A percentile compares a stretch with the other conserved stretches of the same genome.
These are phyloP conservation scores for Exutisphaerella laricina DNA, from an alignment of 2,329 filamentous ascomycete genomes.

Conservation along the genomic window DNA sequence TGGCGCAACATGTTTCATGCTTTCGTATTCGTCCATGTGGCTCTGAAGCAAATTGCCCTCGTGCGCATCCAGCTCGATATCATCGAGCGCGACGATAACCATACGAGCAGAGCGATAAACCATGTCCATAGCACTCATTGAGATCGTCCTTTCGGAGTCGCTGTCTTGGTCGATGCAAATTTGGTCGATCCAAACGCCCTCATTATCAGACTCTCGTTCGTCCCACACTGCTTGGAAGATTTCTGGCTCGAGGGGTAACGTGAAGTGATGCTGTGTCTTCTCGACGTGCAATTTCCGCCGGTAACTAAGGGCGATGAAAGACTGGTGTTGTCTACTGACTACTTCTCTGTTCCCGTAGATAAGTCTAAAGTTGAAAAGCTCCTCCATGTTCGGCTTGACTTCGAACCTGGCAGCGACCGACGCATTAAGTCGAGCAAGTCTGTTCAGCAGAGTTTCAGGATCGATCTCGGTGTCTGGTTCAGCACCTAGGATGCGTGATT, in stretches of 20 bases:
- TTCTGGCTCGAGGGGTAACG: slow-evolving; percentile 35
- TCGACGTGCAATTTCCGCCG: slow-evolving; percentile 33
- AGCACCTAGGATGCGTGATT: slow-evolving; percentile 25
- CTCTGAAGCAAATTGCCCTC: slow-evolving; percentile 36
- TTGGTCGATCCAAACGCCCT: slow-evolving; percentile 44
- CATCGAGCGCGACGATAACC: slow-evolving; percentile 40
- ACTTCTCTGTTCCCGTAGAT: slow-evolving; percentile 34
- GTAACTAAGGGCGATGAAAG: slow-evolving; percentile 43
- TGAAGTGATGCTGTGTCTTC: slow-evolving; percentile 34
- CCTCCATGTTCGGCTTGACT: slow-evolving; percentile 30
- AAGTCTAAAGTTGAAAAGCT: slow-evolving; percentile 34
- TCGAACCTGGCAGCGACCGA: slow-evolving; percentile 27
- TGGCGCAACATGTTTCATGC: slow-evolving; percentile 27
- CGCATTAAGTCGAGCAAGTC: slow-evolving; percentile 21
- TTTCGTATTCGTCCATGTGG: slow-evolving; percentile 37
- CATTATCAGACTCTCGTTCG: slow-evolving; percentile 33
- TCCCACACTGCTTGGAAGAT: slow-evolving; percentile 40
- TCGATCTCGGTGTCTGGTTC: slow-evolving; percentile 25
- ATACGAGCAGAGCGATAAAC: slow-evolving; percentile 40
- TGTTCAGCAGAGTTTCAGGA: slow-evolving; percentile 23
- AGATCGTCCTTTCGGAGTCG: slow-evolving; percentile 36
- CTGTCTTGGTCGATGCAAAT: slow-evolving; percentile 41
- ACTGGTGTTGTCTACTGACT: slow-evolving; percentile 31
- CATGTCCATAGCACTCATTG: slow-evolving; percentile 39
- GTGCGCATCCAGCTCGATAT: slow-evolving; percentile 33